Evolutionary conservation across 768 basidiomycete species (phyloP).

Genomic region (Tremella yokohamensis): DNA sequence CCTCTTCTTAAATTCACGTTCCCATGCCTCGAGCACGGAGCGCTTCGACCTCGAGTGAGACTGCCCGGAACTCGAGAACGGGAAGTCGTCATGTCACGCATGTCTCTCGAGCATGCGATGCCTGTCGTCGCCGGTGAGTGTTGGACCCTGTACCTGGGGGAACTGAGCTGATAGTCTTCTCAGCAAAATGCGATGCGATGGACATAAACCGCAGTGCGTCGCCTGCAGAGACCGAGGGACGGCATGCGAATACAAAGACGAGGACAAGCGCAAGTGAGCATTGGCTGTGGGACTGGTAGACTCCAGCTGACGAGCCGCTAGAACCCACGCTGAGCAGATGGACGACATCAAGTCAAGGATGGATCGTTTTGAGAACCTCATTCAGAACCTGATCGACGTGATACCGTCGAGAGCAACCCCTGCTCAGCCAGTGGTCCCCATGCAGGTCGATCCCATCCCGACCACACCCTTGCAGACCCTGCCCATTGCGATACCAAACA

Average conservation of each 20-base stretch:
- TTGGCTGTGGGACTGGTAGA: background rate
- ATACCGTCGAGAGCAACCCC: background rate
- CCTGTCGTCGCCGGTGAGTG: conserved; percentile 20
- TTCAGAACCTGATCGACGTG: conserved; percentile 12
- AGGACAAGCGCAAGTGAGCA: conserved; percentile 23
- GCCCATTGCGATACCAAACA: background rate
- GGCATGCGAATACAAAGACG: conserved; percentile 24
- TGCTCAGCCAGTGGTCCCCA: background rate
- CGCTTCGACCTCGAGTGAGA: too few species aligned
- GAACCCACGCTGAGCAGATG: conserved; percentile 24
- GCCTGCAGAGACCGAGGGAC: conserved; percentile 14
- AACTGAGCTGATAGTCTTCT: background rate
- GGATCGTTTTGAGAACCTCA: conserved; percentile 23
- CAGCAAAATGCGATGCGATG: conserved; percentile 29
- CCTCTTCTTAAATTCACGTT: too few species aligned
- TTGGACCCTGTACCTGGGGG: background rate
- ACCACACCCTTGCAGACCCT: background rate
- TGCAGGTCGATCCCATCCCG: background rate
- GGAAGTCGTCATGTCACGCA: conserved; percentile 1
- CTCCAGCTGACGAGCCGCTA: background rate
- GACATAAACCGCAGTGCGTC: conserved; percentile 11
- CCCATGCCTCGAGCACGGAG: too few species aligned
- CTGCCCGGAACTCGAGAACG: too few species aligned
- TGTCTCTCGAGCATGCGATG: conserved; percentile 21
- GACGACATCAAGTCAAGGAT: conserved; percentile 18